Evolutionary conservation across 73 alveolate species (phyloP), one percentile per base, ranked within the genome.

Genomic region (Blepharisma stoltei): DNA sequence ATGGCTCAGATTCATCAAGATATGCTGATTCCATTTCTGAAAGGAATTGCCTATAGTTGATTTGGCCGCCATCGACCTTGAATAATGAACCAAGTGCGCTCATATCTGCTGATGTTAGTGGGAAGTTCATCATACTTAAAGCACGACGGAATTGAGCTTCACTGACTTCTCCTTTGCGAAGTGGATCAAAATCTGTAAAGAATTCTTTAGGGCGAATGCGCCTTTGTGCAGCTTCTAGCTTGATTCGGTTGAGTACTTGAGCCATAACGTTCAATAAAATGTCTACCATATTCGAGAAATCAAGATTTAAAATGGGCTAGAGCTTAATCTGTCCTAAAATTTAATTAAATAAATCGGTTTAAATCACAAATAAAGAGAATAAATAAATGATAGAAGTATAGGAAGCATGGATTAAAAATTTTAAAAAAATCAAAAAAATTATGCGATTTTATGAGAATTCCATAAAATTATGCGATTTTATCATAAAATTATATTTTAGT

Each of bases 161-260:
- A 55, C 93, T 87, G 49, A 92, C 97, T 45, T 82, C 78, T 7
- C 99, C 99, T 83, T 95, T 95, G 78, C 99, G 82, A 18, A 95
- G 90, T 68, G 96, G 80, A 81, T 95, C 99, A 53, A 93, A 93
- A 81, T 93, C 98, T 43, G 50, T 55, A 81, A 92, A 92, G 84
- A 92, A 92, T 79, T 92, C 97, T 71, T 90, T 83, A 44, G 93
- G 85, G 71, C 98, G 78, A 41, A 94, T 84, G 60, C 95, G 75
- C 77, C 90, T 89, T 75, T 90, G 87, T 60, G 83, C 86, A 20
- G 90, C 95, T 54, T 81, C 92, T 32, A 90, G 82, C 73, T 88
- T 82, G 69, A 90, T 48, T 55, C 84, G 49, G 80, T 85, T 80
- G 78, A 81, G 83, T 18, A 86, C 84, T 41, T 86, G 90, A 1